phyloP scores from a whole-genome alignment of 495 filamentous ascomycete species.

The Penicillium crystallinum region DNA sequence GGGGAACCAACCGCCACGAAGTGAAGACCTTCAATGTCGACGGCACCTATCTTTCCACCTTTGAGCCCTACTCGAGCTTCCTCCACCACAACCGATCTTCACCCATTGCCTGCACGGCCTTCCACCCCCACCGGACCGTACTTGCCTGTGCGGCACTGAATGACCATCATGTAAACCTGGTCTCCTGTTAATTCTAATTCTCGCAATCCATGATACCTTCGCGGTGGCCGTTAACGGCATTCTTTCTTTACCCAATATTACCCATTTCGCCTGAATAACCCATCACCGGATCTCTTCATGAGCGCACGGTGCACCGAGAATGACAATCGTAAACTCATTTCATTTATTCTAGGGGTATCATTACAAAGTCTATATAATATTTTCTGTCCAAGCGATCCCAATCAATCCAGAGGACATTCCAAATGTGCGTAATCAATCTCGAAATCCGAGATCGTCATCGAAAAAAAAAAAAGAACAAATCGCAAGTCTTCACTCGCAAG shows the following conservation, averaged over 20 bases:
- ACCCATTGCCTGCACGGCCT: conserved; percentile 82
- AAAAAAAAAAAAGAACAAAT: neutral
- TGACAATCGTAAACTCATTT: conserved; percentile 4
- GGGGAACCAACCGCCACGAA: conserved; percentile 79
- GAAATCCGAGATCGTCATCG: too few relatives aligned
- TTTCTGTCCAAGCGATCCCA: neutral
- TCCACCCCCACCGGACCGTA: conserved; percentile 93
- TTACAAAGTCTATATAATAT: conserved; percentile 2
- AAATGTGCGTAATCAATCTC: neutral
- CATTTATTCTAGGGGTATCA: conserved; percentile 9
- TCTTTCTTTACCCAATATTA: neutral
- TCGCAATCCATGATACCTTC: conserved; percentile 1
- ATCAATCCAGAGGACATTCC: neutral
- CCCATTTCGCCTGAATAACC: too few relatives aligned
- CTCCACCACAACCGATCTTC: conserved; percentile 69
- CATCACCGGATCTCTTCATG: too few relatives aligned
- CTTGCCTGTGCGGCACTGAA: conserved; percentile 68
- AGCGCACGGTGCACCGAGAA: too few relatives aligned
- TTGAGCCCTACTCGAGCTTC: conserved; percentile 86
- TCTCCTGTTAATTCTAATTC: conserved; percentile 33
- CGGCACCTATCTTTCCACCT: conserved; percentile 65
- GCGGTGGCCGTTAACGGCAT: neutral
- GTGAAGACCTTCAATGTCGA: conserved; percentile 91
- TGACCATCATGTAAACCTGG: conserved; percentile 45
- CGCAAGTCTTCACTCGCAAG: conserved; percentile 10